Evolutionary conservation across 257 asterid species (phyloP).

Genomic region (Plantago ovata): DNA sequence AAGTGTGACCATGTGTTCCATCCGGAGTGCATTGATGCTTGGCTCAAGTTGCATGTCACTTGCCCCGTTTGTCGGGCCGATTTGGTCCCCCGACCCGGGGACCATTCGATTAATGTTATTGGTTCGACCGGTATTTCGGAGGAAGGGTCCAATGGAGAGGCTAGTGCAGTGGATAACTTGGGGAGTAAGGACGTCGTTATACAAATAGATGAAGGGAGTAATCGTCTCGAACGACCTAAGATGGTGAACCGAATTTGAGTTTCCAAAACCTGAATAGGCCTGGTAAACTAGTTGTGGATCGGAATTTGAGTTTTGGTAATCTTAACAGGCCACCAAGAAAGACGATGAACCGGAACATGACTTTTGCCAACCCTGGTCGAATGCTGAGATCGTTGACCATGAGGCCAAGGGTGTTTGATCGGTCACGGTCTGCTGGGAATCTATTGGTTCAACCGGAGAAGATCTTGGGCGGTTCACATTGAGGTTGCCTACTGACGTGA

Average conservation of each 20-base stretch:
- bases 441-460: slow-evolving; percentile 27
- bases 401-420: slow-evolving; percentile 18
- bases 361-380: not conserved
- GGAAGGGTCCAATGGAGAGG: not conserved
- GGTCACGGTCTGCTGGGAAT: slow-evolving; percentile 37
- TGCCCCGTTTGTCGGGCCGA: slow-evolving; percentile 94
- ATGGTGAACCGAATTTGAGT: slow-evolving; percentile 6
- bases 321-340: slow-evolving; percentile 11
- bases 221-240: not conserved
- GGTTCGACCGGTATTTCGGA: not conserved
- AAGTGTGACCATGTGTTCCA: slow-evolving; percentile 93
- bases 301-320: slow-evolving; percentile 9
- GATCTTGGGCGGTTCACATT: slow-evolving; percentile 46
- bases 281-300: not conserved
- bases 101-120: slow-evolving; percentile 20
- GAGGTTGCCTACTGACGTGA: slow-evolving; percentile 35
- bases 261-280: not conserved
- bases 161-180: not conserved
- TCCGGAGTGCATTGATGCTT: slow-evolving; percentile 84
- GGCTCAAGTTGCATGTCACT: slow-evolving; percentile 81
- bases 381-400: slow-evolving; percentile 25
- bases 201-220: slow-evolving; percentile 18
- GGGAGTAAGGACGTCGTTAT: slow-evolving; percentile 23
- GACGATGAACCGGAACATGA: slow-evolving; percentile 5
- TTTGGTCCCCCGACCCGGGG: slow-evolving; percentile 37